A percentile compares a stretch with the other conserved stretches of the same genome.
phyloP scores from a whole-genome alignment of 768 basidiomycete genomes.

The Termitomyces sp. region DNA sequence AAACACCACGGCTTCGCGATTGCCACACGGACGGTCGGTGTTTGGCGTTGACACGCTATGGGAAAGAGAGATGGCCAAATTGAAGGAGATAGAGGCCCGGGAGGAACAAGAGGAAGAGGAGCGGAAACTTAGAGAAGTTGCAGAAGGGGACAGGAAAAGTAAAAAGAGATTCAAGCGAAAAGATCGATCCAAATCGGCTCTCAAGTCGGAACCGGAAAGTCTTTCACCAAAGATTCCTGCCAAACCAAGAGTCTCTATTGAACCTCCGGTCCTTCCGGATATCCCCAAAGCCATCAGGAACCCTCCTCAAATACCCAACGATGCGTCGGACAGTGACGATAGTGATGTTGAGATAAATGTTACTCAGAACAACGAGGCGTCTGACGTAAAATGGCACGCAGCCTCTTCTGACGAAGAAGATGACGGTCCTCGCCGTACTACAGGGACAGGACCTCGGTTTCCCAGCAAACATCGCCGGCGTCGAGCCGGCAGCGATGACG shows the following conservation, averaged over 20 bases:
- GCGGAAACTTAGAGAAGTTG: conserved; percentile 40
- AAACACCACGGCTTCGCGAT: conserved; percentile 19
- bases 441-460: conserved; percentile 56
- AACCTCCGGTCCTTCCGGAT: conserved; percentile 43
- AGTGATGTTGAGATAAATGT: conserved; percentile 30
- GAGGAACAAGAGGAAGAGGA: conserved; percentile 61
- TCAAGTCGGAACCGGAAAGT: conserved; percentile 2
- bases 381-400: conserved; percentile 37
- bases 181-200: conserved; percentile 21
- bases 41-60: conserved; percentile 93
- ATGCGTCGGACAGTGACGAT: conserved; percentile 53
- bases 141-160: conserved; percentile 43
- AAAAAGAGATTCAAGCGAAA: conserved; percentile 46
- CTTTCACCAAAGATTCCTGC: conserved; percentile 11
- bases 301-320: conserved; percentile 34
- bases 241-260: conserved; percentile 28
- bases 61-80: conserved; percentile 83
- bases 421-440: conserved; percentile 49
- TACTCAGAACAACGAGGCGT: conserved; percentile 5
- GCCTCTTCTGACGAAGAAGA: conserved; percentile 66
- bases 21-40: conserved; percentile 63
- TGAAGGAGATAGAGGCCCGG: conserved; percentile 69
- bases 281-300: conserved; percentile 36
- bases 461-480: conserved; percentile 26
- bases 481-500: conserved; percentile 47